Evolutionary conservation across 2,329 filamentous ascomycete genomes (phyloP), one percentile per base, ranked within the genome.

Genomic region (Cadophora gregata): DNA sequence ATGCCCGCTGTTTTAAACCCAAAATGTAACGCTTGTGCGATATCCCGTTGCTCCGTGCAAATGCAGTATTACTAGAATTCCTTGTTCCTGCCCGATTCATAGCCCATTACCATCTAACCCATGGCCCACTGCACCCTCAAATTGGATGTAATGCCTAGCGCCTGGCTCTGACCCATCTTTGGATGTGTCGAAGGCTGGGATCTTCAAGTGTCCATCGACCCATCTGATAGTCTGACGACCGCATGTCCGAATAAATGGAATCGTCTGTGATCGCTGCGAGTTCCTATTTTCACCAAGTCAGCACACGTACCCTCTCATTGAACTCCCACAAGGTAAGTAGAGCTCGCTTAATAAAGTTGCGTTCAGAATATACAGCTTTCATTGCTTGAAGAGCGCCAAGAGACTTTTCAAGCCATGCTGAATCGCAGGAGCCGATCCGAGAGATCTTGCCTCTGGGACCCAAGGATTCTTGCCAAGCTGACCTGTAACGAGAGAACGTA

Each of bases 141-240:
- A 9, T 19, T 36, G 31, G 38, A 38, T 14, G 24, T 16, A 33
- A 25, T 25, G 21, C 42, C 62, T 64, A 76, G 55, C 70, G 72
- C 63, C 75, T 72, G 45, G 80, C 80, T 64, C 83, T 81, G 62
- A 89, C 77, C 87, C 87, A 90, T 76, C 85, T 83, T 75, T 85
- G 82, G 66, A 89, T 83, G 59, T 82, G 79, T 63, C 84, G 80
- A 62, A 88, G 78, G 70, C 83, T 85, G 2, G 87, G 87, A 74
- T 90, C 87, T 74, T 90, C 87, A 69, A 79, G 81, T 72, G 83
- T 87, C 87, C 87, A 90, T 78, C 86, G 85, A 74, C 85, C 85
- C 78, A 85, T 82, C 64, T 77, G 74, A 29, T 83, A 78, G 74
- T 90, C 87, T 24, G 83, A 83, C 42, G 79, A 75, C 68, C 83